Evolutionary conservation across 176 grass and related monocot genomes (phyloP).

Genomic region (Cenchrus americanus): DNA sequence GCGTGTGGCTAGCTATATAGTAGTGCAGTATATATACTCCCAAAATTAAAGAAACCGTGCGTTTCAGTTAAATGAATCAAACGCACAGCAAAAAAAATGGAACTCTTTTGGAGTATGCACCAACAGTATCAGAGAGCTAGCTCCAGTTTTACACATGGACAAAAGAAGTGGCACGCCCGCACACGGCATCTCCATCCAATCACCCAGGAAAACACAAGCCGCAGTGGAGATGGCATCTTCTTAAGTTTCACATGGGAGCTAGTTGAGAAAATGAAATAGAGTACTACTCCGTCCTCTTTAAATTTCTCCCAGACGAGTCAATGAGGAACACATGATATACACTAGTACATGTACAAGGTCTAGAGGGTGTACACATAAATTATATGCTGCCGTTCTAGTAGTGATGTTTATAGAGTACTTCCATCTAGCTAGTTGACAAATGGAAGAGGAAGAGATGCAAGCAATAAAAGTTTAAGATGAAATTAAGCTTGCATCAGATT

Average conservation of each 20-base stretch:
- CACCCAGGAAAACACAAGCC: conserved; percentile 8
- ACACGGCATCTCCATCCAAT: background rate
- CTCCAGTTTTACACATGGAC: conserved; percentile 24
- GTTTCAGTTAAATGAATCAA: conserved; percentile 10
- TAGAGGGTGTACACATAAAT: conserved; percentile 34
- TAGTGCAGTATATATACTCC: background rate
- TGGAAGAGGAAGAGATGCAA: conserved; percentile 40
- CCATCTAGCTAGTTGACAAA: conserved; percentile 40
- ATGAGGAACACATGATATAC: conserved; percentile 56
- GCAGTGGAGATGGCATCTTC: conserved; percentile 6
- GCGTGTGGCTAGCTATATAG: background rate
- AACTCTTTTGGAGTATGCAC: conserved; percentile 8
- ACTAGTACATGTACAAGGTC: conserved; percentile 82
- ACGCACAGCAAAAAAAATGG: background rate
- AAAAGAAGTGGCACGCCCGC: conserved; percentile 21
- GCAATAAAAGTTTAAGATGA: conserved; percentile 33
- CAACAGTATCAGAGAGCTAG: background rate
- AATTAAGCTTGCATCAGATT: conserved; percentile 28
- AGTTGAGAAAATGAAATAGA: conserved; percentile 8
- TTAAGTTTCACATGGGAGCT: conserved; percentile 20
- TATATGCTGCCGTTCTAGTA: conserved; percentile 33
- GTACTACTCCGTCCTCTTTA: background rate
- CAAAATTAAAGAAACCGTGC: background rate
- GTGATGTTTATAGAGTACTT: conserved; percentile 35
- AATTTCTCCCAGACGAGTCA: conserved; percentile 30